Evolutionary conservation across 345 rosid genomes (phyloP).

Genomic region (Anacardium occidentale): DNA sequence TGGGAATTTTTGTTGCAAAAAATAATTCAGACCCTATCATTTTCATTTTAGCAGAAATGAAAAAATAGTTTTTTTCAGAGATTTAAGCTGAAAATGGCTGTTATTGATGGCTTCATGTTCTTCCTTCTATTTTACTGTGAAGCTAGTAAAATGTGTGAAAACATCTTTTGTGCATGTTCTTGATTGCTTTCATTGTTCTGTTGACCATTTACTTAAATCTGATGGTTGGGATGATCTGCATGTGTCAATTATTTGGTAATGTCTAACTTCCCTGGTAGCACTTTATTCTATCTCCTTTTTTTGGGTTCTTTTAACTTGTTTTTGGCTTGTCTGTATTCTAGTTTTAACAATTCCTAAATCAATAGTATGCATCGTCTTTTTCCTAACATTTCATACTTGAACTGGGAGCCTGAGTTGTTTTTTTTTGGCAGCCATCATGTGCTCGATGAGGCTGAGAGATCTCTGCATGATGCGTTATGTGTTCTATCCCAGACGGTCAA

Average conservation of each 20-base stretch:
- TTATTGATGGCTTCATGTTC: background rate
- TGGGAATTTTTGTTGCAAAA: background rate
- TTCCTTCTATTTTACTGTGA: too few species aligned
- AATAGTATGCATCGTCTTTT: too few species aligned
- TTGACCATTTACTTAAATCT: background rate
- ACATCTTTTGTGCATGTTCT: background rate
- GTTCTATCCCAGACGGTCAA: slow-evolving; percentile 95
- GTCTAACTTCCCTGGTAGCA: background rate
- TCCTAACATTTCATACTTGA: background rate
- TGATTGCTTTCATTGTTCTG: background rate
- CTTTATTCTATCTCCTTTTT: background rate
- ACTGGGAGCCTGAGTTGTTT: too few species aligned
- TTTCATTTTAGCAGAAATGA: too few species aligned
- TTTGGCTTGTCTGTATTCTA: background rate
- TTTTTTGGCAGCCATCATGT: slow-evolving; percentile 72
- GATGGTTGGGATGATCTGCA: background rate
- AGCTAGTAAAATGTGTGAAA: too few species aligned
- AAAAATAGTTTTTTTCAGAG: background rate
- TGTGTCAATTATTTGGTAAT: background rate
- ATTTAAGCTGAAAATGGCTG: background rate
- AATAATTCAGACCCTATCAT: too few species aligned
- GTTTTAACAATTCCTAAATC: background rate
- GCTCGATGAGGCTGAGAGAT: slow-evolving; percentile 97
- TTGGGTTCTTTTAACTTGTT: background rate
- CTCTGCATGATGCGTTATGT: slow-evolving; percentile 93